Base-by-base conservation (phyloP, 2,329 filamentous ascomycete genomes). In the Pseudogymnoascus sp. region DNA sequence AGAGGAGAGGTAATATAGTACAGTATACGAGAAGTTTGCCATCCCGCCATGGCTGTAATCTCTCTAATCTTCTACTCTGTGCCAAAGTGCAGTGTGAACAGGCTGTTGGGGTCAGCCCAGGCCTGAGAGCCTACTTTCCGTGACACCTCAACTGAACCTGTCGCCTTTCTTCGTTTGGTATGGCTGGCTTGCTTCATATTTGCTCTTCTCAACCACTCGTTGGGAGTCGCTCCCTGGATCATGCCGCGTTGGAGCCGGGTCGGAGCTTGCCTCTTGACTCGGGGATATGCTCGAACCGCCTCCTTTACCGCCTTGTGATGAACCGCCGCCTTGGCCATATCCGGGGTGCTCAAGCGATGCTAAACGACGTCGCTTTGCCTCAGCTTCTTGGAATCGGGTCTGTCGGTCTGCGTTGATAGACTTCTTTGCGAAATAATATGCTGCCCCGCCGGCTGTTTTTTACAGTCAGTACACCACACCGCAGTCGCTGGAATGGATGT, bases 351-450 rank as follows among this genome's bases (percentile, higher is more conserved):
- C 83, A 64, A 86, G 75, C n/a, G 80, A 79, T 25, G 81, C 78
- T 69, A 80, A 77, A 63, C 82, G 83, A 78, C 83, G 88, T 23
- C 67, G 63, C 78, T 88, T 87, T 69, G 85, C 78, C 62, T 83
- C 81, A 63, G 81, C 83, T 65, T 89, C 86, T 69, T 89, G 83
- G 67, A 89, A 84, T 71, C 90, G 86, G 65, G 85, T 80, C 65
- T 84, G 82, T 67, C 93, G 90, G 76, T 97, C 92, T 69, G 90
- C 90, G 74, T 97, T 96, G 83, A 99, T 96, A 75, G 88, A 88
- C 73, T 86, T 84, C 82, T 99, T 99, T 67, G 95, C 95, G 75
- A 97, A 96, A 80, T 90, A 92, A 81, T 97, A 99, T 71, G 93
- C 92, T 66, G 88, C 90, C 67, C 86, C 95, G 72, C 93, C 95